Evolutionary conservation across 805 yeast species (phyloP).

Genomic region (Kregervanrija delftensis): DNA sequence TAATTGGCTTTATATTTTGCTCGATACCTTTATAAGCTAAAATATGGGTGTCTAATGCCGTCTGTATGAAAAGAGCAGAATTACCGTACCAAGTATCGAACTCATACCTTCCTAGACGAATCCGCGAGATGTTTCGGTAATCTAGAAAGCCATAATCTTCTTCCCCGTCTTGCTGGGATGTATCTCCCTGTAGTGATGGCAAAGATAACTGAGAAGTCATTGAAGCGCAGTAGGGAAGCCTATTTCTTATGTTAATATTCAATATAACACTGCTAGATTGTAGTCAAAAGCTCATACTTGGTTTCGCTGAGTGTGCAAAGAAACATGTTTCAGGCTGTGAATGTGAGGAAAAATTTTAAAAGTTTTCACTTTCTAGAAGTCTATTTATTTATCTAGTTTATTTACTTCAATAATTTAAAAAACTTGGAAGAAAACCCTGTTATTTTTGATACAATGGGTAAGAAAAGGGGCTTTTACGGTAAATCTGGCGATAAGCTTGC

Average conservation of each 20-base stretch:
- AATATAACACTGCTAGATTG: constrained; percentile 9
- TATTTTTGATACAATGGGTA: constrained; percentile 2
- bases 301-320: too few relatives aligned
- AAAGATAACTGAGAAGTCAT: too few relatives aligned
- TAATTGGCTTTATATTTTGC: constrained; percentile 14
- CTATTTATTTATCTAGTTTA: too few relatives aligned
- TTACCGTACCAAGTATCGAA: constrained; percentile 88
- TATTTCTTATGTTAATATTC: too few relatives aligned
- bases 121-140: constrained; percentile 54
- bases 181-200: too few relatives aligned
- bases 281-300: too few relatives aligned
- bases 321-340: too few relatives aligned
- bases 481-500: constrained; percentile 5
- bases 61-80: constrained; percentile 58
- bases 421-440: too few relatives aligned
- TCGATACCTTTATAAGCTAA: constrained; percentile 37
- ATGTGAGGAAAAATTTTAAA: too few relatives aligned
- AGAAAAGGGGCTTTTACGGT: constrained; percentile 7
- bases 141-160: constrained; percentile 56
- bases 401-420: too few relatives aligned
- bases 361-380: too few relatives aligned
- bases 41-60: constrained; percentile 14
- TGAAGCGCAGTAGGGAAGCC: too few relatives aligned
- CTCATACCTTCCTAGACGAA: constrained; percentile 60
- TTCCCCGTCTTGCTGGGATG: constrained; percentile 21